Evolutionary conservation across 73 alveolate species (phyloP).

Genomic region (Paramecium pentaurelia): DNA sequence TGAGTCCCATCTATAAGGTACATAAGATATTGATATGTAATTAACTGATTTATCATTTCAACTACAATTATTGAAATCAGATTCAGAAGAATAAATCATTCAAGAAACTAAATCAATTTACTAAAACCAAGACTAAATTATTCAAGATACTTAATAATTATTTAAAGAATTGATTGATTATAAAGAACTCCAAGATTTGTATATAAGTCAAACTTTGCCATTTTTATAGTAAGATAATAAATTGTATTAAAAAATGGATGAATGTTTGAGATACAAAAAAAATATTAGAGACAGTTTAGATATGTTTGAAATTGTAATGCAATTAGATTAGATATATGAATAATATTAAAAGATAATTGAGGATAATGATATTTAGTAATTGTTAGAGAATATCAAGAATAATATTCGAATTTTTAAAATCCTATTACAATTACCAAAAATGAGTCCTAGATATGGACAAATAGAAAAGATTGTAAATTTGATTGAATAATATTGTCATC

Average conservation of each 20-base stretch:
- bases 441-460: conserved; percentile 43
- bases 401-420: conserved; percentile 1
- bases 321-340: background rate
- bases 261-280: conserved; percentile 19
- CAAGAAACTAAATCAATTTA: background rate
- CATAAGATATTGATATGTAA: background rate
- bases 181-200: background rate
- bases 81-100: background rate
- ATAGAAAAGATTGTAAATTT: background rate
- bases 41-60: background rate
- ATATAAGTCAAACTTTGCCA: background rate
- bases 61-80: background rate
- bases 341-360: background rate
- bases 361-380: background rate
- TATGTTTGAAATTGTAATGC: conserved; percentile 35
- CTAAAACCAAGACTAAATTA: background rate
- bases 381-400: background rate
- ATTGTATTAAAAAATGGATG: conserved; percentile 2
- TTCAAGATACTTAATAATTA: background rate
- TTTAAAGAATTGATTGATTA: background rate
- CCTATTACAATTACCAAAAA: background rate
- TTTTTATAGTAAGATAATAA: background rate
- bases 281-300: conserved; percentile 13
- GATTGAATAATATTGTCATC: background rate
- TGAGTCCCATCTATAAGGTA: background rate